phyloP scores from a whole-genome alignment of 2,329 filamentous ascomycete species.

The Cytospora piceae region DNA sequence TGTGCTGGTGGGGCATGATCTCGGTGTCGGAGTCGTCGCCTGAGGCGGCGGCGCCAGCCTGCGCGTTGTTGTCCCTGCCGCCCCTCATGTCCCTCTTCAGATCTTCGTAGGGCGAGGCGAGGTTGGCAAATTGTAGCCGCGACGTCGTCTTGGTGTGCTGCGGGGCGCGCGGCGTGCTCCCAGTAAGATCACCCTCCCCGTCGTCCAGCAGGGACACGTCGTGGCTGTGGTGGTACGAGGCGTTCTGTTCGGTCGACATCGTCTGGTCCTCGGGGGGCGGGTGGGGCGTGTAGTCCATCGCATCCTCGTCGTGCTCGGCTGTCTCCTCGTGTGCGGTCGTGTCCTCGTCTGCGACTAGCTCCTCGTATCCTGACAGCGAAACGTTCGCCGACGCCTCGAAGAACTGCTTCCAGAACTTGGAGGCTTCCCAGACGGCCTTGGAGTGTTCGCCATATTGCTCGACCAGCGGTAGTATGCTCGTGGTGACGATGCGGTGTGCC shows the following conservation, averaged over 20 bases:
- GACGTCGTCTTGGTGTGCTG: constrained; percentile 50
- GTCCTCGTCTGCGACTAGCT: constrained; percentile 70
- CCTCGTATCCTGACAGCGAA: constrained; percentile 92
- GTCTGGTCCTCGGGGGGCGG: constrained; percentile 37
- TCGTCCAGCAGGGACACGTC: constrained; percentile 73
- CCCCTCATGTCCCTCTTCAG: constrained; percentile 69
- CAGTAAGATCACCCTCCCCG: constrained; percentile 59
- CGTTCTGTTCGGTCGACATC: constrained; percentile 41
- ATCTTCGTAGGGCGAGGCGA: constrained; percentile 77
- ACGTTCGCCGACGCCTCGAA: constrained; percentile 98
- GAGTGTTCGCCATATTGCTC: constrained; percentile 96
- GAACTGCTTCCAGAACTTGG: constrained; percentile 99
- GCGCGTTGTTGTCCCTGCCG: constrained; percentile 34
- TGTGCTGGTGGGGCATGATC: constrained; percentile 55
- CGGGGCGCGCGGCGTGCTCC: constrained; percentile 69
- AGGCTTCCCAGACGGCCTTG: constrained; percentile 92
- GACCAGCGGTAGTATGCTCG: constrained; percentile 88
- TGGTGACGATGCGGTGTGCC: constrained; percentile 93
- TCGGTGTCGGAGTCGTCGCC: constrained; percentile 45
- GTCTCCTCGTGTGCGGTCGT: constrained; percentile 52
- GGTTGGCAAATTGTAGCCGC: constrained; percentile 61
- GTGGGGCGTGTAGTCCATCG: constrained; percentile 39
- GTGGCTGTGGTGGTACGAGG: constrained; percentile 37
- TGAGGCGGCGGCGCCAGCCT: not conserved
- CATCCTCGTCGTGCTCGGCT: constrained; percentile 60